A percentile compares a stretch with the other conserved stretches of the same genome.
phyloP scores from a whole-genome alignment of 768 basidiomycete genomes.

The Favolaschia claudopus region DNA sequence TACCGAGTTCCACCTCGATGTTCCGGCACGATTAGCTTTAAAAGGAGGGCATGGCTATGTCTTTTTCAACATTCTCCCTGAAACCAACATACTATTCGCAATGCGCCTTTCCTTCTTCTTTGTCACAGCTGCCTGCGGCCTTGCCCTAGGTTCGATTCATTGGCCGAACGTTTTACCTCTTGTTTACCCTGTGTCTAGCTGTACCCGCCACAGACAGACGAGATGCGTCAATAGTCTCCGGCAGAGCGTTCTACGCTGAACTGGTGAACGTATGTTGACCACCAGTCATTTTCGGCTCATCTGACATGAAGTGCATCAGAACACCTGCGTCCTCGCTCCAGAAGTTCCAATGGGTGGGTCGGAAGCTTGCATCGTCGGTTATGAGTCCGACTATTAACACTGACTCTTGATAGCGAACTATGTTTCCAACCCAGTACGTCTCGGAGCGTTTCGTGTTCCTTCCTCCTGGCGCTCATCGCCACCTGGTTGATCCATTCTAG shows the following conservation, averaged over 20 bases:
- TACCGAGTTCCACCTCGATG: too few species aligned
- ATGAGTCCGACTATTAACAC: neutral
- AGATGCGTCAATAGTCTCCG: slow-evolving; percentile 29
- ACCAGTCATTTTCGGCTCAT: neutral
- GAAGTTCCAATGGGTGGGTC: slow-evolving; percentile 25
- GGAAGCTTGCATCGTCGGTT: neutral
- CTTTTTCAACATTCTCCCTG: neutral
- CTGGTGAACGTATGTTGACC: slow-evolving; percentile 32
- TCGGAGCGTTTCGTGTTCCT: neutral
- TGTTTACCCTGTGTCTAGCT: slow-evolving; percentile 12
- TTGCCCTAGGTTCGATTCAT: slow-evolving; percentile 21
- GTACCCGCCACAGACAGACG: slow-evolving; percentile 21
- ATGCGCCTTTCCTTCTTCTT: slow-evolving; percentile 18
- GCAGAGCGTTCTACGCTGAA: slow-evolving; percentile 28
- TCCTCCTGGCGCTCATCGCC: neutral
- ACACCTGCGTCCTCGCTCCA: slow-evolving; percentile 33
- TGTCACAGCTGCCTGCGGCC: slow-evolving; percentile 24
- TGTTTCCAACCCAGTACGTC: slow-evolving; percentile 26
- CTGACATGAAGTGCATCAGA: slow-evolving; percentile 16
- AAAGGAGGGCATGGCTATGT: too few species aligned
- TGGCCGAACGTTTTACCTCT: neutral
- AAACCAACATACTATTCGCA: neutral
- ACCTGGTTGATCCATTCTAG: slow-evolving; percentile 15
- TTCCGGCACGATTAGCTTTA: too few species aligned
- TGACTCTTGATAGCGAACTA: slow-evolving; percentile 20